Base-by-base conservation (phyloP, 2,329 filamentous ascomycete genomes). In the Plectosphaerella plurivora region DNA sequence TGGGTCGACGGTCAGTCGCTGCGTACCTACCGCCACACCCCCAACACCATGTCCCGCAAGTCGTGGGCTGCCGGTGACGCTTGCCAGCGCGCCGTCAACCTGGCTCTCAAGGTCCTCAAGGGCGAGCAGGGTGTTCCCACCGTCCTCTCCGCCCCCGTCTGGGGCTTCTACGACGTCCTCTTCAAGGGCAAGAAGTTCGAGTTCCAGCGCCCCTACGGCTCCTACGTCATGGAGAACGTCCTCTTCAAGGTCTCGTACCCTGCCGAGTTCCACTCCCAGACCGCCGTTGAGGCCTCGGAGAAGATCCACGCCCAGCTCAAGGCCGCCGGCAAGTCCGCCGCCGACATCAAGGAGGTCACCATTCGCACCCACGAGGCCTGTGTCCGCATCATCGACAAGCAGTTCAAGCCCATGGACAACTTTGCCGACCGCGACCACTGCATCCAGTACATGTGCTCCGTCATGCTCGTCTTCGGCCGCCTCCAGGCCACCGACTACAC, bases 361-460 rank as follows among this genome's bases (percentile, higher is more conserved):
- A 96, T 93, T 84, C 88, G 94, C 64, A 99, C 94, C 9, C 94
- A 99, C 77, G 94, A 99, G 76, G 94, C 94, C 54, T 97, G 94
- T 78, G 84, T 99, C 68, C 91, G 94, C 65, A 99, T 99, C 75
- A 99, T 99, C 66, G 94, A 99, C 83, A 99, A 99, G 83, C 94
- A 99, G 77, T 95, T 96, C 83, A 97, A 97, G 83, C 87, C 92
- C 63, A 96, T 99, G 90, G 92, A 97, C 80, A 99, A 99, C 85
- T 99, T 97, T 68, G 94, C 94, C 67, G 94, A 99, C 76, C 91
- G 94, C 67, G 94, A 99, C 75, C 94, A 99, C 83, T 99, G 94
- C 77, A 93, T 99, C 62, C 94, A 97, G 78, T 99, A 99, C 84
- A 99, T 99, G 94, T 89, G 91, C 68, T 80, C 92, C 59, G 91